Evolutionary conservation across 1,284 basidiomycete species (phyloP).

Genomic region (Entoloma clypeatum): DNA sequence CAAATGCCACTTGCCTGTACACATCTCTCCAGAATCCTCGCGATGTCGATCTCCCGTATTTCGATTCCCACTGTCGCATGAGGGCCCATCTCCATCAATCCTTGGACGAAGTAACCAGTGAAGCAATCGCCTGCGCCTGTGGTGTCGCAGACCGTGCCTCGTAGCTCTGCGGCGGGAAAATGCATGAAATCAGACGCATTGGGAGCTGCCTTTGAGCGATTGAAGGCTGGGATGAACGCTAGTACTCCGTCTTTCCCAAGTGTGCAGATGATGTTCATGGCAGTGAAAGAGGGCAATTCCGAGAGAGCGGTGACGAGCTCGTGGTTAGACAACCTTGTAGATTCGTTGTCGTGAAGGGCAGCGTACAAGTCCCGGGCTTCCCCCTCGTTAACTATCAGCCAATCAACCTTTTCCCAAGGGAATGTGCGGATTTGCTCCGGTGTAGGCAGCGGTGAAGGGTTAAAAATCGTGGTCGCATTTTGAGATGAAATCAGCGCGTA

Average conservation of each 20-base stretch:
- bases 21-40: conserved; percentile 33
- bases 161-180: conserved; percentile 42
- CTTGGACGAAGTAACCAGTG: conserved; percentile 53
- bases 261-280: conserved; percentile 52
- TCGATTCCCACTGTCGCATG: conserved; percentile 22
- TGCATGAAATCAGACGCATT: conserved; percentile 30
- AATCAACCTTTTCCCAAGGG: conserved; percentile 47
- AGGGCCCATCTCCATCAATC: conserved; percentile 42
- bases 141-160: conserved; percentile 43
- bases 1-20: conserved; percentile 34
- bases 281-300: conserved; percentile 21
- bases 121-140: conserved; percentile 63
- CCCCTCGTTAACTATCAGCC: conserved; percentile 53
- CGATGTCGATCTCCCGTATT: conserved; percentile 32
- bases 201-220: conserved; percentile 16
- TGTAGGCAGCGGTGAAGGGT: conserved; percentile 52
- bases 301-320: conserved; percentile 25
- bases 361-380: conserved; percentile 42
- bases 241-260: conserved; percentile 48
- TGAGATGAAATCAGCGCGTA: conserved; percentile 27
- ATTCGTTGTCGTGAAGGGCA: conserved; percentile 20
- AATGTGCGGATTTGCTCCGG: conserved; percentile 36
- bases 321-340: conserved; percentile 13
- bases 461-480: conserved; percentile 40
- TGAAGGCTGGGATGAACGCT: conserved; percentile 31